Base-by-base conservation (phyloP, 805 yeast genomes). In the Saturnispora sekii region DNA sequence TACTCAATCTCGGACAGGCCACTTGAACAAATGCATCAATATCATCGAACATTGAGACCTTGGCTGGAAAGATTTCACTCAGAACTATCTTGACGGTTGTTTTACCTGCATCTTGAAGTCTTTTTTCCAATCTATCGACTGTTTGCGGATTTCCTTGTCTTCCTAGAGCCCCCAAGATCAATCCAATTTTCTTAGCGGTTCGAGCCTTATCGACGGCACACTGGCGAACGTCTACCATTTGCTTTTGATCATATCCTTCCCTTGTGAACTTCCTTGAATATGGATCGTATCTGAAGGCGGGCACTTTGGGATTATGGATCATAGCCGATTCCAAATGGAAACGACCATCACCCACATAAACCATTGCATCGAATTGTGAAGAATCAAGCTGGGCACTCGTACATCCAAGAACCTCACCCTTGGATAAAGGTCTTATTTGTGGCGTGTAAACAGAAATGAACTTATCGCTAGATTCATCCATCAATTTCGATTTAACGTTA, bases 321-420 rank as follows among this genome's bases (percentile, higher is more conserved):
- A 93, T 90, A 5, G 97, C 87, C 42, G 90, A 78, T 60, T 93
- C 98, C 37, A 93, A 67, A 63, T 93, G 98, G 65, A 93, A 93
- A 41, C 98, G 67, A 11, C 98, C 98, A 63, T 93, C 98, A 31
- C 98, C 98, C 17, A 93, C 70, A 57, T 90, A 93, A 3, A 93
- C 73, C 82, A 89, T 86, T 0, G 89, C 94, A 54, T 79, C 78
- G 31, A 75, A 72, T 36, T 78, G 81, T 4, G 71, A 70, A 17
- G 73, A 69, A 51, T 81, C 81, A 35, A 93, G 64, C 48, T 84
- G 68, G 21, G 95, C 90, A 1, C 97, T 87, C 0, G 98, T 93
- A 61, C 98, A 93, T 0, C 98, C 98, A 12, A 93, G 68, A 0
- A 93, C 96, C 60, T 93, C 98, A 45, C 97, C 98, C 56, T 85